Evolutionary conservation across 352 stramenopile genomes (phyloP).

Genomic region (Pythium myriotylum): DNA sequence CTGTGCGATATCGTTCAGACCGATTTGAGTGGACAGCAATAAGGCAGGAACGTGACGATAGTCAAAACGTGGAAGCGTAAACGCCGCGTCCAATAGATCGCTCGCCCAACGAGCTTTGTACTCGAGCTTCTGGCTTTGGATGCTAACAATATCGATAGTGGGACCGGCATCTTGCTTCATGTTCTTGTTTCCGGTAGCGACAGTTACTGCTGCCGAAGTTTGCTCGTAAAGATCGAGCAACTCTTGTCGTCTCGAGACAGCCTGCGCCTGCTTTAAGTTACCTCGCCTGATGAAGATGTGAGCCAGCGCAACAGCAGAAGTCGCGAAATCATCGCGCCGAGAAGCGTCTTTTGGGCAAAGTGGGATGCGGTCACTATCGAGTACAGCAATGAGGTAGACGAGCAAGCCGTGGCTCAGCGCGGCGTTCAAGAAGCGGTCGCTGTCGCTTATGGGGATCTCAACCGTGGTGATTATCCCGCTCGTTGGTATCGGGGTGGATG

Average conservation of each 20-base stretch:
- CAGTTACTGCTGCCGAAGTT: constrained; percentile 2
- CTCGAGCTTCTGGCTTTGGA: constrained; percentile 25
- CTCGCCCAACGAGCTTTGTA: constrained; percentile 46
- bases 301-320: constrained; percentile 31
- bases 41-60: constrained; percentile 55
- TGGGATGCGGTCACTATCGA: constrained; percentile 37
- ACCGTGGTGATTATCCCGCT: constrained; percentile 8
- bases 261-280: constrained; percentile 10
- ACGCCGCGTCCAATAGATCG: constrained; percentile 43
- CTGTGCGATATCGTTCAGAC: constrained; percentile 29
- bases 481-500: constrained; percentile 14
- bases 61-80: constrained; percentile 48
- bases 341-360: constrained; percentile 23
- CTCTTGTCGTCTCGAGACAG: constrained; percentile 13
- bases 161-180: constrained; percentile 9
- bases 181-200: background rate
- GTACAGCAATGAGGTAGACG: constrained; percentile 46
- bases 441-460: constrained; percentile 23
- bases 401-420: constrained; percentile 37
- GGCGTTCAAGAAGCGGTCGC: constrained; percentile 47
- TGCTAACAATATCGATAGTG: constrained; percentile 14
- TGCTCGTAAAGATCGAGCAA: constrained; percentile 23
- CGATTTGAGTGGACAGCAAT: constrained; percentile 56
- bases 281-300: constrained; percentile 36
- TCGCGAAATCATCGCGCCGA: constrained; percentile 18